Conservation (phyloP, 305 asterid genomes). For the Rubia peregrina region DNA sequence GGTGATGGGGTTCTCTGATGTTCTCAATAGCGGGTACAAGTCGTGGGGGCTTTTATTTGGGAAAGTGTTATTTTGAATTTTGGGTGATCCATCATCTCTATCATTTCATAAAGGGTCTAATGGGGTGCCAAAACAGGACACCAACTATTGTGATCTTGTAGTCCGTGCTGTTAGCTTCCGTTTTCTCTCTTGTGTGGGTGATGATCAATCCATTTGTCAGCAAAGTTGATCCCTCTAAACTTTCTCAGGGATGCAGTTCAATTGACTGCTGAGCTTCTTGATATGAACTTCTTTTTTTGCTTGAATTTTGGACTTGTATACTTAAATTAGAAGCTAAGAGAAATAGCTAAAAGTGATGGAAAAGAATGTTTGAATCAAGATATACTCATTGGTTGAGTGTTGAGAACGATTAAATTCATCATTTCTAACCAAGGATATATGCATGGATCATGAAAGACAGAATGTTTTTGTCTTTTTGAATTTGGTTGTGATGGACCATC, state of each 20-base stretch:
- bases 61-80: slow-evolving; percentile 72
- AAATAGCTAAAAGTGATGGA: background rate
- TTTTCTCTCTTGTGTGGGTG: slow-evolving; percentile 94
- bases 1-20: slow-evolving; percentile 91
- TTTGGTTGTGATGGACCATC: slow-evolving; percentile 5
- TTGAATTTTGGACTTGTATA: background rate
- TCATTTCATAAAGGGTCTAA: slow-evolving; percentile 88
- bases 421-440: background rate
- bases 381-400: background rate
- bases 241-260: slow-evolving; percentile 61
- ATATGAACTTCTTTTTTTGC: background rate
- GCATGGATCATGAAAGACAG: background rate
- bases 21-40: slow-evolving; percentile 81
- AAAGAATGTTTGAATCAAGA: background rate
- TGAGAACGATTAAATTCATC: slow-evolving; percentile 1
- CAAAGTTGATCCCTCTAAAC: slow-evolving; percentile 38
- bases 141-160: slow-evolving; percentile 85
- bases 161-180: slow-evolving; percentile 93
- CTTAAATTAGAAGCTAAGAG: background rate
- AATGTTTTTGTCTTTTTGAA: background rate
- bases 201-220: slow-evolving; percentile 77
- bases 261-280: slow-evolving; percentile 65
- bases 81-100: slow-evolving; percentile 91
- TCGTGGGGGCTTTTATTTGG: slow-evolving; percentile 96
- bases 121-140: slow-evolving; percentile 93